Percentiles rank a stretch among this genome's conserved stretches.
These are phyloP conservation scores for Populus ilicifolia DNA, from an alignment of 345 rosid species.

Conservation along the genomic window DNA sequence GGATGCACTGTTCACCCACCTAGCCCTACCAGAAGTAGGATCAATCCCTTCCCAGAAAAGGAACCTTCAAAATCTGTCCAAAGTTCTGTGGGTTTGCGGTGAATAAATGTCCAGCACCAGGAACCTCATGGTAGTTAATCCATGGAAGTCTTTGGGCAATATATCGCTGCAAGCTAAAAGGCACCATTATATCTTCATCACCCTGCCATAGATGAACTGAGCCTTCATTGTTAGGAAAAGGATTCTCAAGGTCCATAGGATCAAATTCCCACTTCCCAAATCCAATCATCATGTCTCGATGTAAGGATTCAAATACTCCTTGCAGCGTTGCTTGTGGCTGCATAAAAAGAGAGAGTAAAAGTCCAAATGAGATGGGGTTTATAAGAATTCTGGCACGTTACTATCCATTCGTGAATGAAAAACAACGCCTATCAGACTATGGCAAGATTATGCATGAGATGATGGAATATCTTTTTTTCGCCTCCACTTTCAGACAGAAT, in stretches of 20 bases:
- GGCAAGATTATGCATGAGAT: background rate
- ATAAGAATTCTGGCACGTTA: background rate
- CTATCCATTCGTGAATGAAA: background rate
- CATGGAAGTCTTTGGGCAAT: slow-evolving; percentile 19
- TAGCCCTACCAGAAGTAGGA: background rate
- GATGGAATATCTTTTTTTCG: background rate
- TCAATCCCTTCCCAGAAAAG: background rate
- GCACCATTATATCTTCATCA: slow-evolving; percentile 24
- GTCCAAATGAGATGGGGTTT: background rate
- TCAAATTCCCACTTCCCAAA: slow-evolving; percentile 31
- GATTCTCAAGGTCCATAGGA: slow-evolving; percentile 26
- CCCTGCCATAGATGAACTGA: slow-evolving; percentile 34
- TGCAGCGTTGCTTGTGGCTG: slow-evolving; percentile 15
- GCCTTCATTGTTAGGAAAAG: slow-evolving; percentile 26
- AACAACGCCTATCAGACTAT: background rate
- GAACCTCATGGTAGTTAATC: slow-evolving; percentile 26
- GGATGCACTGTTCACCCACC: background rate
- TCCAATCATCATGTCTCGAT: slow-evolving; percentile 22
- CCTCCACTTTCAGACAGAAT: background rate
- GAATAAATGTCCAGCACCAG: slow-evolving; percentile 24
- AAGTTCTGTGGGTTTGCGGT: background rate
- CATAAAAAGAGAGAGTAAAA: background rate
- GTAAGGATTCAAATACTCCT: slow-evolving; percentile 21
- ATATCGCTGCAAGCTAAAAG: slow-evolving; percentile 23
- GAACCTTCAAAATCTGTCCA: slow-evolving; percentile 7